A percentile compares a stretch with the other conserved stretches of the same genome.
Evolutionary conservation across 2,329 filamentous ascomycete species (phyloP).

Genomic region (Grosmannia penicillata): DNA sequence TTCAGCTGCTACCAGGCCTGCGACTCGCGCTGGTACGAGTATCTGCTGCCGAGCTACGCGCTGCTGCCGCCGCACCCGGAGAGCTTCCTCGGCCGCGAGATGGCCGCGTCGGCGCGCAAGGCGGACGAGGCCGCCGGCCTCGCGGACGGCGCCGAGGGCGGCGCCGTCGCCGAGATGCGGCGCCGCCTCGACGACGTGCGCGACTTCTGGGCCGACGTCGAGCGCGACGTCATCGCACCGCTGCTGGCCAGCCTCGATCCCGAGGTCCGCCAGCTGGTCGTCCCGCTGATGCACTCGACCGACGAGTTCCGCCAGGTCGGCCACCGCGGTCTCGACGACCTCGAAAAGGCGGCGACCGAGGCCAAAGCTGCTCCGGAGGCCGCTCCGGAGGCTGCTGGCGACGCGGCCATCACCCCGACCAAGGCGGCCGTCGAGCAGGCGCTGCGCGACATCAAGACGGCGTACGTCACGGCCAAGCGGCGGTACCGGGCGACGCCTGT

Average conservation of each 20-base stretch:
- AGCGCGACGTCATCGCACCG: constrained; percentile 67
- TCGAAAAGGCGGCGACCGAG: constrained; percentile 3
- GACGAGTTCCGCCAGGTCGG: constrained; percentile 12
- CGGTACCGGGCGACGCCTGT: constrained; percentile 63
- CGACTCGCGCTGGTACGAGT: constrained; percentile 95
- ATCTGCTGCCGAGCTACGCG: constrained; percentile 84
- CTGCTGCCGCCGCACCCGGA: constrained; percentile 85
- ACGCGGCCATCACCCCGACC: constrained; percentile 7
- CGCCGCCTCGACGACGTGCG: constrained; percentile 62
- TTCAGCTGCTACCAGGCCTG: constrained; percentile 94
- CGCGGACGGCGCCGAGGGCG: constrained; percentile 41
- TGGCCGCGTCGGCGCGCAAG: constrained; percentile 57
- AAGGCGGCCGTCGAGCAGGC: constrained; percentile 40
- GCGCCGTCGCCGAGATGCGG: constrained; percentile 53
- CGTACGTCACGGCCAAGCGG: constrained; percentile 70
- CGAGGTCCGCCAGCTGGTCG: constrained; percentile 45
- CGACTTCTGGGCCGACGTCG: constrained; percentile 69
- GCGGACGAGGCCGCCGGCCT: constrained; percentile 41
- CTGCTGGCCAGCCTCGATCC: constrained; percentile 48
- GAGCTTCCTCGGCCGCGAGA: constrained; percentile 68
- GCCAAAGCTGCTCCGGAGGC: constrained; percentile 1
- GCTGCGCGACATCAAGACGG: constrained; percentile 61
- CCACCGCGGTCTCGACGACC: constrained; percentile 3
- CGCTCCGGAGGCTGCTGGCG: no score
- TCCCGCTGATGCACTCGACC: constrained; percentile 41